phyloP scores from a whole-genome alignment of 768 basidiomycete species.

The Suillus lakei region DNA sequence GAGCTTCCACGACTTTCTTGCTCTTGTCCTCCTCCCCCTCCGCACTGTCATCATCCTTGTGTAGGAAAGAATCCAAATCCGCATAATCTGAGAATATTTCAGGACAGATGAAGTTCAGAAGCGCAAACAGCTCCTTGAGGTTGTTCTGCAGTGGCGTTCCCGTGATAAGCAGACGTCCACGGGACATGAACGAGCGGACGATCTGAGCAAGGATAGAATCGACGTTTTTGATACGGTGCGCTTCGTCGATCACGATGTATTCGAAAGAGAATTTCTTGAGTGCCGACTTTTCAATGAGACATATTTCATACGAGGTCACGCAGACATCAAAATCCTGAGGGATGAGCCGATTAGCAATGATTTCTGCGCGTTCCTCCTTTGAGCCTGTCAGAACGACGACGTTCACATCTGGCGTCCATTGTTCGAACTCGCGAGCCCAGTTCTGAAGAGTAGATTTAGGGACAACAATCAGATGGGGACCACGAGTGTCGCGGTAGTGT shows the following conservation, averaged over 20 bases:
- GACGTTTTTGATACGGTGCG: constrained; percentile 99
- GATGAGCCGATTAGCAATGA: constrained; percentile 80
- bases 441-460: constrained; percentile 99
- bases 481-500: constrained; percentile 72
- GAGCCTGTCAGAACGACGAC: constrained; percentile 82
- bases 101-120: constrained; percentile 95
- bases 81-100: constrained; percentile 92
- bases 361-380: constrained; percentile 86
- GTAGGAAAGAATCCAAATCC: constrained; percentile 93
- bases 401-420: constrained; percentile 90
- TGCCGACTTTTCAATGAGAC: constrained; percentile 90
- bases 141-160: constrained; percentile 98
- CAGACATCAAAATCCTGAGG: constrained; percentile 91
- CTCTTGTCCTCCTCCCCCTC: constrained; percentile 83
- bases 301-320: constrained; percentile 97
- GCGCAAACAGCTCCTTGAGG: constrained; percentile 91
- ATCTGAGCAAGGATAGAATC: constrained; percentile 96
- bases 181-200: constrained; percentile 85
- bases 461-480: constrained; percentile 94
- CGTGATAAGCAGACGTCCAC: constrained; percentile 92
- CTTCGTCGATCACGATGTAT: constrained; percentile 98
- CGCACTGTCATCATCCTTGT: constrained; percentile 75
- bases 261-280: constrained; percentile 96
- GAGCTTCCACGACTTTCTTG: constrained; percentile 92
- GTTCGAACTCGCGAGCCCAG: constrained; percentile 91